phyloP scores from a whole-genome alignment of 2,329 filamentous ascomycete species.

The Pyricularia grisea region DNA sequence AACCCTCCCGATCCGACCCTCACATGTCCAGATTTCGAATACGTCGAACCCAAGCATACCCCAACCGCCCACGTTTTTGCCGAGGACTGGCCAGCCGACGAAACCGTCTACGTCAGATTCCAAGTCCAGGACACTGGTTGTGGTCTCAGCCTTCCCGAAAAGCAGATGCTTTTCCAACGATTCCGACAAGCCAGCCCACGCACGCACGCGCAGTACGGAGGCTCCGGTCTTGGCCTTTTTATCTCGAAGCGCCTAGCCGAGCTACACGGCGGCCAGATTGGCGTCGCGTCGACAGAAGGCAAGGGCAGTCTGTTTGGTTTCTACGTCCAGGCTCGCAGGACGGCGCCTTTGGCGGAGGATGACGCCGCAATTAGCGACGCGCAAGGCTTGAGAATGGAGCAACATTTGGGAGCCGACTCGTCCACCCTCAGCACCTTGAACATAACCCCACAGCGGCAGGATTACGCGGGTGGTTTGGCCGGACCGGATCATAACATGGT shows the following conservation, averaged over 20 bases:
- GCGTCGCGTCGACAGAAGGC: constrained; percentile 48
- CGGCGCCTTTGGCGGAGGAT: neutral
- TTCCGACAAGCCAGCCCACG: constrained; percentile 52
- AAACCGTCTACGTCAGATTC: constrained; percentile 30
- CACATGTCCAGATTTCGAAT: constrained; percentile 17
- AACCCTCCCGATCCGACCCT: constrained; percentile 20
- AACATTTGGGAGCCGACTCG: constrained; percentile 5
- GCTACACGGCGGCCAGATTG: constrained; percentile 56
- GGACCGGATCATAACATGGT: constrained; percentile 13
- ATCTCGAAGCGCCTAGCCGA: constrained; percentile 55
- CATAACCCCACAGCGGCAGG: constrained; percentile 16
- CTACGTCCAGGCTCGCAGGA: constrained; percentile 45
- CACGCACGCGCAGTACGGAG: constrained; percentile 50
- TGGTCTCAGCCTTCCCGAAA: constrained; percentile 51
- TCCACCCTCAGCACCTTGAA: constrained; percentile 7
- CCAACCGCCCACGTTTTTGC: constrained; percentile 9
- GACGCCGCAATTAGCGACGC: neutral
- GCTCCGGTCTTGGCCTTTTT: constrained; percentile 54
- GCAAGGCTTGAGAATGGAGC: neutral
- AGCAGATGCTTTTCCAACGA: constrained; percentile 55
- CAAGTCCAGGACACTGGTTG: constrained; percentile 58
- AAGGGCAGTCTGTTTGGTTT: constrained; percentile 54
- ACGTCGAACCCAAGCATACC: constrained; percentile 18
- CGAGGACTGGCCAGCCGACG: constrained; percentile 22
- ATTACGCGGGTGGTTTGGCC: constrained; percentile 10